A percentile compares a stretch with the other conserved stretches of the same genome.
phyloP scores from a whole-genome alignment of 495 filamentous ascomycete genomes.

The Beverwykella pulmonaria region DNA sequence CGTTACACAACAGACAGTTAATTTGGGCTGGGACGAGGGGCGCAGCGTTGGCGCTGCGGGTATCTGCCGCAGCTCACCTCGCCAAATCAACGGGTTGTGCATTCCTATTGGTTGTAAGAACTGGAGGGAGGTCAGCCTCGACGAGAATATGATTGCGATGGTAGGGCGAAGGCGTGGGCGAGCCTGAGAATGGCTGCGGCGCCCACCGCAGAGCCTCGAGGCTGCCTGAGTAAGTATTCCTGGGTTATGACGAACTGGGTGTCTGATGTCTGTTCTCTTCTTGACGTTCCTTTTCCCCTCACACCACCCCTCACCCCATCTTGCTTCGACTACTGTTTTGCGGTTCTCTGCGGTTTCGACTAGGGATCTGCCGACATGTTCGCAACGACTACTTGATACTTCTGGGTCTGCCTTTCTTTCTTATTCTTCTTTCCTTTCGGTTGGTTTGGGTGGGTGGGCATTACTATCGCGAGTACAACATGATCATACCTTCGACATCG shows the following conservation, averaged over 20 bases:
- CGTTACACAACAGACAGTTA: not conserved
- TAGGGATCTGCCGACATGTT: not conserved
- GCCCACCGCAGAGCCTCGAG: constrained; percentile 2
- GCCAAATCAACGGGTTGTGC: not conserved
- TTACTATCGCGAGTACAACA: constrained; percentile 7
- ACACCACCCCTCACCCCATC: not conserved
- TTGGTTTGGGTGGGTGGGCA: constrained; percentile 3
- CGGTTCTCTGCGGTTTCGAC: not conserved
- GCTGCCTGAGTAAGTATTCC: not conserved
- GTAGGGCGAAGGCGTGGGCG: not conserved
- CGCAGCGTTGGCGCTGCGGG: not conserved
- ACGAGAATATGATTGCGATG: constrained; percentile 1
- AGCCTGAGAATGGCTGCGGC: not conserved
- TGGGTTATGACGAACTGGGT: not conserved
- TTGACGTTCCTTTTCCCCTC: not conserved
- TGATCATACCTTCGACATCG: constrained; percentile 18
- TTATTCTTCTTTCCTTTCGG: constrained; percentile 8
- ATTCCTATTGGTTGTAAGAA: not conserved
- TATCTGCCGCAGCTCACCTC: constrained; percentile 8
- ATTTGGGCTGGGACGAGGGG: not conserved
- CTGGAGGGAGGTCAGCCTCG: not conserved
- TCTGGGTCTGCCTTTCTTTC: not conserved
- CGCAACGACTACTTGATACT: constrained; percentile 9
- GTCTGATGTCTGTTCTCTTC: constrained; percentile 6
- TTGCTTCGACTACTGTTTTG: not conserved